Evolutionary conservation across 495 filamentous ascomycete genomes (phyloP), one percentile per base, ranked within the genome.

Genomic region (Oidiodendron maius): DNA sequence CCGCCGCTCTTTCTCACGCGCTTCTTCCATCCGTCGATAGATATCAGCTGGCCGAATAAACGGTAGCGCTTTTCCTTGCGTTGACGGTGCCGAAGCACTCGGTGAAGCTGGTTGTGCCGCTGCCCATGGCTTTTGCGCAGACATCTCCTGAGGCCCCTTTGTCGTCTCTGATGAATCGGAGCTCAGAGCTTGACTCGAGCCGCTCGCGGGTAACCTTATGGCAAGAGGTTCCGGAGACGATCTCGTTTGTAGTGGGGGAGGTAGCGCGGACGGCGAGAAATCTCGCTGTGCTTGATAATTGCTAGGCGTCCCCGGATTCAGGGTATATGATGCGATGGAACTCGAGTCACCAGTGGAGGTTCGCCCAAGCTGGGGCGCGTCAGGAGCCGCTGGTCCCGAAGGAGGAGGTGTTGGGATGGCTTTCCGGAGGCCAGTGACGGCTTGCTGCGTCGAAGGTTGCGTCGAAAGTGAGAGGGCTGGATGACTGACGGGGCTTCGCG

Each of bases 1-100:
- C 39, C 68, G 70, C 11, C 73, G 64, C 61, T 81, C 86, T 51
- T 86, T 83, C 40, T 77, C 78, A 46, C 69, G 75, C 49, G 87
- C 85, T 52, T 88, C 84, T 37, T 77, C 78, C 61, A 86, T 71
- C 2, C 85, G 78, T 48, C 73, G 80, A 60, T 93, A 93, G 25
- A 91, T 86, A 52, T 95, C 87, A 17, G 81, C 81, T 10, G 89
- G 87, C 15, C 86, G 74, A 20, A 89, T 72, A 51, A 91, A 81
- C 2, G 84, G 76, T 1, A 77, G 61, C 3, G 76, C 56, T 52
- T 83, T 81, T 20, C 40, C 41, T 25, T 51, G 21, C 1, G 52
- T 5, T 5, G 46, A 28, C 17, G 49, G 54, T 21, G 40, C 26
- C 20, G 51, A 17, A 13, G 47, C 25, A 37, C 50, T 56, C 16